These are phyloP conservation scores for Hirschfeldia incana DNA, from an alignment of 345 rosid genomes.

Conservation along the genomic window DNA sequence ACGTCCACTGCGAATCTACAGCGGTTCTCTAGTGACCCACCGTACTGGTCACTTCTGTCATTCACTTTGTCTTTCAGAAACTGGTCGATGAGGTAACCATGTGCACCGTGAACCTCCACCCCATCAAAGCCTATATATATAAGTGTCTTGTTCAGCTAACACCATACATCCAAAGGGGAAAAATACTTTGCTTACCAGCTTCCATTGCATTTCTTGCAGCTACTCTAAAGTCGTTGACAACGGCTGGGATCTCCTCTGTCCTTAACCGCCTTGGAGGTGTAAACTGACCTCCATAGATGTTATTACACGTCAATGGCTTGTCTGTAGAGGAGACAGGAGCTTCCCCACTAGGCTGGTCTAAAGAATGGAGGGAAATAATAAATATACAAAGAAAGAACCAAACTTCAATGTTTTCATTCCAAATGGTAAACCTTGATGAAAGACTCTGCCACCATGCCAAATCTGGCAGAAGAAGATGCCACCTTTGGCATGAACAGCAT, in stretches of 20 bases:
- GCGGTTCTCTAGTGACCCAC: neutral
- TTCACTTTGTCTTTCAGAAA: neutral
- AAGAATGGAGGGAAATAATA: neutral
- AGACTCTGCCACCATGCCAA: neutral
- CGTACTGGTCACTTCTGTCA: neutral
- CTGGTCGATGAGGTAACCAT: neutral
- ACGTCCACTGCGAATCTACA: neutral
- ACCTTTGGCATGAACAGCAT: conserved; percentile 70
- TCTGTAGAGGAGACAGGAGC: neutral
- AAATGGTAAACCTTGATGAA: neutral
- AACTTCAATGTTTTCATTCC: neutral
- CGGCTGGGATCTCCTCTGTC: neutral
- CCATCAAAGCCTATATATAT: neutral
- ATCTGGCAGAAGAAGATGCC: neutral
- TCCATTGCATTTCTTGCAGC: conserved; percentile 1
- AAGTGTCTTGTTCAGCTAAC: neutral
- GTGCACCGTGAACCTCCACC: neutral
- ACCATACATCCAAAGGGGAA: neutral
- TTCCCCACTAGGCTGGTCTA: neutral
- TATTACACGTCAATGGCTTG: neutral
- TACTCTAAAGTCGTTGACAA: neutral
- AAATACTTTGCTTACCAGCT: neutral
- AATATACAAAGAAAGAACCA: neutral
- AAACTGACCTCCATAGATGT: neutral
- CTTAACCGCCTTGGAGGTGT: neutral